These are phyloP conservation scores for Glebionis coronaria DNA, from an alignment of 129 eudicot species.

Conservation along the genomic window DNA sequence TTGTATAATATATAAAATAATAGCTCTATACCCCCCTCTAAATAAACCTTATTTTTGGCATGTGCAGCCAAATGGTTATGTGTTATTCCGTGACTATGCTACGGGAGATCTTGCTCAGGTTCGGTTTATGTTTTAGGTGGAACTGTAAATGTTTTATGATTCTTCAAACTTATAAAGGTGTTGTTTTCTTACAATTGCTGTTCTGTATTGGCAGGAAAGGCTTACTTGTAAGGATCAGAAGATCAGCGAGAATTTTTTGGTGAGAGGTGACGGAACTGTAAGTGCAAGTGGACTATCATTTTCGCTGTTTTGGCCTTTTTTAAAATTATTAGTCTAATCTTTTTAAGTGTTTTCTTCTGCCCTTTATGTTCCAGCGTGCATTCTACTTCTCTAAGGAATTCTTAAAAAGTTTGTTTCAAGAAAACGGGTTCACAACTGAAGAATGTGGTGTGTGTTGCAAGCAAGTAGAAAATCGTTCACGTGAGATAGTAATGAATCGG, in stretches of 20 bases:
- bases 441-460: slow-evolving; percentile 82
- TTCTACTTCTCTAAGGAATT: slow-evolving; percentile 88
- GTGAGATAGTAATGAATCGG: slow-evolving; percentile 93
- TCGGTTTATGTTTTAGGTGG: background rate
- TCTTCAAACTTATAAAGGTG: background rate
- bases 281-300: slow-evolving; percentile 30
- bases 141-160: background rate
- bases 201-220: slow-evolving; percentile 52
- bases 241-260: slow-evolving; percentile 91
- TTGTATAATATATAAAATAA: background rate
- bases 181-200: background rate
- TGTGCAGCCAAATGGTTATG: slow-evolving; percentile 78
- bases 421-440: slow-evolving; percentile 58
- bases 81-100: slow-evolving; percentile 94
- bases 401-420: slow-evolving; percentile 58
- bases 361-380: slow-evolving; percentile 58
- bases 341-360: background rate
- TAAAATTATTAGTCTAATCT: background rate
- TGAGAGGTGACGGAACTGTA: slow-evolving; percentile 99
- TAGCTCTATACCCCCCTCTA: background rate
- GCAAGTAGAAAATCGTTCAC: slow-evolving; percentile 94
- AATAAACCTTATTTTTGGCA: slow-evolving; percentile 2
- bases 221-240: slow-evolving; percentile 85
- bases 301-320: background rate
- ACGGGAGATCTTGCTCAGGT: slow-evolving; percentile 99